These are phyloP conservation scores for Phytophthora tentaculata DNA, from an alignment of 352 stramenopile genomes.

Conservation along the genomic window DNA sequence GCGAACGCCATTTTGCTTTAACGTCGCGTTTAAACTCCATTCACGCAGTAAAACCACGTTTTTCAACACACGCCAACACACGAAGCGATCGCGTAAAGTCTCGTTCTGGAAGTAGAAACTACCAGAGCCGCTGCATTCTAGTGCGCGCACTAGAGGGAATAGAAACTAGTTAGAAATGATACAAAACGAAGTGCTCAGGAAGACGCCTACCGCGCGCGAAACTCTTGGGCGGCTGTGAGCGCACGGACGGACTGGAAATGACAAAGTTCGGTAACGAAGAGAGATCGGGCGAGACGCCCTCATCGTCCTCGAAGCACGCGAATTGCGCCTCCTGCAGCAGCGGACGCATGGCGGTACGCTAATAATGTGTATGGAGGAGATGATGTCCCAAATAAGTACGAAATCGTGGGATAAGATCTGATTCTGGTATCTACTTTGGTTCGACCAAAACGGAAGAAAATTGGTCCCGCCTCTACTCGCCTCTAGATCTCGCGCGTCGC, in stretches of 20 bases:
- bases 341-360: slow-evolving; percentile 32
- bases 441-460: neutral
- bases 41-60: slow-evolving; percentile 77
- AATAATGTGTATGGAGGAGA: slow-evolving; percentile 20
- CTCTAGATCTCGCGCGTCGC: neutral
- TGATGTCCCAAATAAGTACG: slow-evolving; percentile 5
- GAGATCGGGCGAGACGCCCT: slow-evolving; percentile 28
- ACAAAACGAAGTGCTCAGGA: neutral
- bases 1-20: slow-evolving; percentile 59
- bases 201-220: slow-evolving; percentile 51
- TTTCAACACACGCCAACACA: slow-evolving; percentile 79
- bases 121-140: slow-evolving; percentile 70
- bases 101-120: slow-evolving; percentile 83
- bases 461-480: neutral
- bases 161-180: slow-evolving; percentile 17
- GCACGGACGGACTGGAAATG: slow-evolving; percentile 40
- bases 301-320: slow-evolving; percentile 74
- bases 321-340: slow-evolving; percentile 74
- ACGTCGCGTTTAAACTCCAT: slow-evolving; percentile 70
- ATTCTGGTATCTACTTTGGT: slow-evolving; percentile 3
- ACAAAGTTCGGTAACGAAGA: slow-evolving; percentile 37
- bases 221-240: slow-evolving; percentile 57
- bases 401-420: slow-evolving; percentile 6
- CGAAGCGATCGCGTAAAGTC: slow-evolving; percentile 65
- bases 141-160: slow-evolving; percentile 51